phyloP scores from a whole-genome alignment of 2,329 filamentous ascomycete genomes.

The Trichocomaceae sp. region DNA sequence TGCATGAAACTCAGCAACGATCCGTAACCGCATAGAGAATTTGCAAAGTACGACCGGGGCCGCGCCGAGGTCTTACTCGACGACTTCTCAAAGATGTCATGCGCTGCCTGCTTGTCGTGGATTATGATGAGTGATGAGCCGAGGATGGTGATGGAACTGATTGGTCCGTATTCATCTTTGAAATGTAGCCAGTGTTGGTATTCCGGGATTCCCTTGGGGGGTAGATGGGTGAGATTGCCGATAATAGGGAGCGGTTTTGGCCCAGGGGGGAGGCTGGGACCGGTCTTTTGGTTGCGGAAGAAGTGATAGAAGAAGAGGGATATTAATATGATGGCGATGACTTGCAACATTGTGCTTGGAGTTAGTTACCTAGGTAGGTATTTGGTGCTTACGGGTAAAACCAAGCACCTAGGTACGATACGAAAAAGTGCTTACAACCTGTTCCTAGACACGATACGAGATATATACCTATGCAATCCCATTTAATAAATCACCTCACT shows the following conservation, averaged over 20 bases:
- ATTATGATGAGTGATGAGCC: conserved; percentile 33
- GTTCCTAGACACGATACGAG: no score
- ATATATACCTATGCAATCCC: no score
- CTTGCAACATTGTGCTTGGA: background rate
- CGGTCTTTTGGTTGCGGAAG: background rate
- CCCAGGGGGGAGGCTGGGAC: conserved; percentile 42
- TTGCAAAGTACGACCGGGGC: conserved; percentile 23
- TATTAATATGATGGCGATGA: background rate
- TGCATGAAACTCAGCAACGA: conserved; percentile 23
- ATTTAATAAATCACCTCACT: no score
- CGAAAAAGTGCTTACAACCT: no score
- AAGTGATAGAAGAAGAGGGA: background rate
- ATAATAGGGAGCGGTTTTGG: conserved; percentile 45
- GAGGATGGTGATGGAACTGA: conserved; percentile 33
- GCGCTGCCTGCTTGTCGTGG: conserved; percentile 25
- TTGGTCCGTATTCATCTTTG: conserved; percentile 36
- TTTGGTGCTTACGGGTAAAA: no score
- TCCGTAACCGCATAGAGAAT: conserved; percentile 17
- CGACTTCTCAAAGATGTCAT: conserved; percentile 30
- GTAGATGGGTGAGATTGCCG: conserved; percentile 48
- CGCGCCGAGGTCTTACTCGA: conserved; percentile 25
- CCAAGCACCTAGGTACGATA: no score
- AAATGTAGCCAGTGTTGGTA: conserved; percentile 40
- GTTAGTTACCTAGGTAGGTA: no score
- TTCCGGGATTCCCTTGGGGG: conserved; percentile 31